phyloP scores from a whole-genome alignment of 1,284 basidiomycete genomes.

The Wolfiporia cocos region DNA sequence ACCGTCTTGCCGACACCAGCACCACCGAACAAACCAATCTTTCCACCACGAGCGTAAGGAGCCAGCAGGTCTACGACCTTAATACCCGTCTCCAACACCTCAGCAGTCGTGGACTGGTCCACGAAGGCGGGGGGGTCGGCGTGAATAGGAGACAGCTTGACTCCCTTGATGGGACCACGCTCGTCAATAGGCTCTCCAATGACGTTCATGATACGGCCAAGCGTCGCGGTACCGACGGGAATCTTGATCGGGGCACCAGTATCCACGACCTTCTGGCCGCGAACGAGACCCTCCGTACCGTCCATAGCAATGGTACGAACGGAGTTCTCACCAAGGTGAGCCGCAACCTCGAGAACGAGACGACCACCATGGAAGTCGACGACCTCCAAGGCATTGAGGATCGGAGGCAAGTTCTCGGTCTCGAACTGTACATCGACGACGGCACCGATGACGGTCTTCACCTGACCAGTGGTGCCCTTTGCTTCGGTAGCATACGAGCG shows the following conservation, averaged over 20 bases:
- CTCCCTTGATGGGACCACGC: conserved; percentile 96
- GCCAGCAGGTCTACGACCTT: conserved; percentile 99
- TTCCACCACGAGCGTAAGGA: conserved; percentile 99
- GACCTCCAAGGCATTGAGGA: conserved; percentile 98
- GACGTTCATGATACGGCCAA: conserved; percentile 99
- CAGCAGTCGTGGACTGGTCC: conserved; percentile 96
- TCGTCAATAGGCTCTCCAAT: conserved; percentile 99
- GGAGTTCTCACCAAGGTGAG: conserved; percentile 98
- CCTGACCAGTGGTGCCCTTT: conserved; percentile 62
- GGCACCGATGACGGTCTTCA: conserved; percentile 97
- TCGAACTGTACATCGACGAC: conserved; percentile 99
- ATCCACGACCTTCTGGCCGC: conserved; percentile 95
- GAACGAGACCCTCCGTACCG: conserved; percentile 99
- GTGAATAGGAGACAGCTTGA: conserved; percentile 89
- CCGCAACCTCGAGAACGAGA: conserved; percentile 94
- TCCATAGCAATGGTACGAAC: conserved; percentile 98
- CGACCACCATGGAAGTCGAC: conserved; percentile 89
- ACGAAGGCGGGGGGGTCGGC: conserved; percentile 95
- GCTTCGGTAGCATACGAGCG: conserved; percentile 92
- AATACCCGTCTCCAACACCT: conserved; percentile 99
- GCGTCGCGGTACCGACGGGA: conserved; percentile 89
- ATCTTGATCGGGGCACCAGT: conserved; percentile 95
- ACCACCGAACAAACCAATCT: conserved; percentile 99
- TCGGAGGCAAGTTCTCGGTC: conserved; percentile 86
- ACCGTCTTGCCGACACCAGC: conserved; percentile 99